A percentile compares a stretch with the other conserved stretches of the same genome.
Evolutionary conservation across 305 asterid species (phyloP).

Genomic region (Fraxinus xanthoxyloides): DNA sequence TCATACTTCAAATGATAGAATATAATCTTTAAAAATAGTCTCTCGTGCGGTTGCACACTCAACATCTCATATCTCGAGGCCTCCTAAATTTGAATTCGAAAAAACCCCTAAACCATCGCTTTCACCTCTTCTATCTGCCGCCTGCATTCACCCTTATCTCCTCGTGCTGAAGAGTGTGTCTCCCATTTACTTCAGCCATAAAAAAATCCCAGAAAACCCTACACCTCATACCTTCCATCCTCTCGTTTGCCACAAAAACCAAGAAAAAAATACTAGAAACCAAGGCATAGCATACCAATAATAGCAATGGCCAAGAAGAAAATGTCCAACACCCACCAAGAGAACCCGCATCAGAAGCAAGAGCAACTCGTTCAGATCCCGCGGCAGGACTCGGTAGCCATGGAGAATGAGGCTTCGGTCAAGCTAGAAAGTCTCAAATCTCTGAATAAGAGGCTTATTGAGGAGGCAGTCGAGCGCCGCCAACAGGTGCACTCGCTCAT

Average conservation of each 20-base stretch:
- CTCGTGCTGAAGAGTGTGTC: slow-evolving; percentile 7
- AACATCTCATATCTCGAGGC: slow-evolving; percentile 26
- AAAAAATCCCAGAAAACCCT: slow-evolving; percentile 22
- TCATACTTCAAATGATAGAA: too few relatives aligned
- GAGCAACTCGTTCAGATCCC: slow-evolving; percentile 25
- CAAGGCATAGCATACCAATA: neutral
- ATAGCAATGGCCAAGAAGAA: slow-evolving; percentile 62
- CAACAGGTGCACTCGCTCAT: too few relatives aligned
- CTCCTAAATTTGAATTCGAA: slow-evolving; percentile 33
- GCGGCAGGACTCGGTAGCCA: neutral
- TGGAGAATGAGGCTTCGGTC: too few relatives aligned
- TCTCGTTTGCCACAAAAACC: slow-evolving; percentile 1
- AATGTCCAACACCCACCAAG: slow-evolving; percentile 30
- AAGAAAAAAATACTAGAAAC: neutral
- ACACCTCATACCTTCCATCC: slow-evolving; percentile 29
- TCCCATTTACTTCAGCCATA: slow-evolving; percentile 24
- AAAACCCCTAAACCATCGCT: slow-evolving; percentile 25
- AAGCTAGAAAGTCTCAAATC: too few relatives aligned
- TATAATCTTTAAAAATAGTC: too few relatives aligned
- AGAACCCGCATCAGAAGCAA: slow-evolving; percentile 24
- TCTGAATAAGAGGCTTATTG: too few relatives aligned
- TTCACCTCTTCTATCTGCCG: slow-evolving; percentile 3
- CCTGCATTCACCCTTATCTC: slow-evolving; percentile 6
- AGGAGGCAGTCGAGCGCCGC: too few relatives aligned
- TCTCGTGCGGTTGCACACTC: too few relatives aligned